A percentile compares a stretch with the other conserved stretches of the same genome.
Evolutionary conservation across 2,329 filamentous ascomycete genomes (phyloP).

Genomic region (Penicillium sp.): DNA sequence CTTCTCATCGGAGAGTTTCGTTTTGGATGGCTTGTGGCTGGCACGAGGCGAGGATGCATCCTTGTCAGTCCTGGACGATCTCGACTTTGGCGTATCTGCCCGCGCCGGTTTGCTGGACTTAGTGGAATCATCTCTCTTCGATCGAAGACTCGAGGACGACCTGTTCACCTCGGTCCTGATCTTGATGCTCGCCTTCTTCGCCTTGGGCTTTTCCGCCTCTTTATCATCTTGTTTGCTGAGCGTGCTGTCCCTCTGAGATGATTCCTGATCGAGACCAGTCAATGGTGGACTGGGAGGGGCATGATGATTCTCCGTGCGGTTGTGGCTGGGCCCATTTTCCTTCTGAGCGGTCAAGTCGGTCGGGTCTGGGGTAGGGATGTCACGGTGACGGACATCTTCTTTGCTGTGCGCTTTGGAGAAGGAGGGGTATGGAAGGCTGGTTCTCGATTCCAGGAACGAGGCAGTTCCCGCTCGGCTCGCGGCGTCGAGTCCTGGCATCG

Average conservation of each 20-base stretch:
- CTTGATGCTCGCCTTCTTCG: conserved; percentile 40
- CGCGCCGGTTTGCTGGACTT: conserved; percentile 40
- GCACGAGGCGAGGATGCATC: conserved; percentile 39
- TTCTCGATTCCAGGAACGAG: conserved; percentile 48
- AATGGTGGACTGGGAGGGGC: conserved; percentile 53
- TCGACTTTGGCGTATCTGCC: conserved; percentile 44
- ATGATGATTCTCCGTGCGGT: conserved; percentile 34
- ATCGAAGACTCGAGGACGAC: conserved; percentile 46
- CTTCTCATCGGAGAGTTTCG: conserved; percentile 34
- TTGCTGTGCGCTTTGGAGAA: conserved; percentile 93
- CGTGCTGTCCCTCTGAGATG: conserved; percentile 40
- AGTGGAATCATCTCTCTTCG: conserved; percentile 41
- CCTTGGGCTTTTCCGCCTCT: conserved; percentile 37
- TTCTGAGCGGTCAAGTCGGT: conserved; percentile 64
- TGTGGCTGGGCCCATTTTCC: conserved; percentile 36
- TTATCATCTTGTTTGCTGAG: conserved; percentile 34
- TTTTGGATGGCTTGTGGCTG: conserved; percentile 39
- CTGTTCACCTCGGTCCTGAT: conserved; percentile 42
- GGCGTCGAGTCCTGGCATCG: conserved; percentile 56
- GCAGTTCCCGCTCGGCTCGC: conserved; percentile 35
- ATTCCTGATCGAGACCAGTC: conserved; percentile 47
- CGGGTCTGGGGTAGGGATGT: conserved; percentile 67
- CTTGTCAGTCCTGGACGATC: conserved; percentile 36
- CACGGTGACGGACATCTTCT: conserved; percentile 66
- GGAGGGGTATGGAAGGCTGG: conserved; percentile 70